Evolutionary conservation across 495 filamentous ascomycete genomes (phyloP), one percentile per base, ranked within the genome.

Genomic region (Penicillium angulare): DNA sequence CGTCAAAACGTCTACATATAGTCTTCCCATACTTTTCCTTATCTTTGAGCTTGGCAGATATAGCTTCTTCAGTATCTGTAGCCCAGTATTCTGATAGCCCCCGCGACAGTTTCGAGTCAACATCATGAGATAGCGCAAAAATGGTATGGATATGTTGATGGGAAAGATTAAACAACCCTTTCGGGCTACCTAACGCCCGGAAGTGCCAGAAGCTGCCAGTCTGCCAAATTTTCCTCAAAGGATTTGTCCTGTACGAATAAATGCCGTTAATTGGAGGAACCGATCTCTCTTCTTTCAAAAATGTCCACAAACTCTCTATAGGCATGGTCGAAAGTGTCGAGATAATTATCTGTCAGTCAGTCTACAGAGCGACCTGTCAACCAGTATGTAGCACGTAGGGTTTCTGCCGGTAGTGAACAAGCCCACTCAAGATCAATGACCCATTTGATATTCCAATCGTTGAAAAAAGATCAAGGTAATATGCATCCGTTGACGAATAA

Each of bases 391-490:
- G 66, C 52, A 21, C 50, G 42, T 17, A 67, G 47, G 55, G 65
- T 64, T 49, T 73, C 61, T 3, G 58, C 52, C 29, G 67, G 67
- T 13, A 46, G 55, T 42, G 66, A 55, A 52, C 66, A 71, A 5
- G 66, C 67, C 68, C 61, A 73, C 48, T 71, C 68, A 16, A 65
- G 54, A 45, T 73, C 66, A 4, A 73, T 41, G 3, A 71, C 18
- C 31, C 40, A 66, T 26, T 47, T 69, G 40, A 71, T 64, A 51
- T 70, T 42, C 64, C 55, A 66, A 21, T 72, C 15, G 16, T 55
- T 39, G 22, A 17, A 31, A 73, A 43, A 9, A 72, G 38, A 47
- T 68, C 66, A 0, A 57, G 21, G 12, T 59, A 39, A 48, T 59
- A 73, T 4, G 59, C 12, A 5, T 72, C 65, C 2, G 47, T 42